Conservation (phyloP, 1,139 yeast species). For the Yamadazyma aaseri region DNA sequence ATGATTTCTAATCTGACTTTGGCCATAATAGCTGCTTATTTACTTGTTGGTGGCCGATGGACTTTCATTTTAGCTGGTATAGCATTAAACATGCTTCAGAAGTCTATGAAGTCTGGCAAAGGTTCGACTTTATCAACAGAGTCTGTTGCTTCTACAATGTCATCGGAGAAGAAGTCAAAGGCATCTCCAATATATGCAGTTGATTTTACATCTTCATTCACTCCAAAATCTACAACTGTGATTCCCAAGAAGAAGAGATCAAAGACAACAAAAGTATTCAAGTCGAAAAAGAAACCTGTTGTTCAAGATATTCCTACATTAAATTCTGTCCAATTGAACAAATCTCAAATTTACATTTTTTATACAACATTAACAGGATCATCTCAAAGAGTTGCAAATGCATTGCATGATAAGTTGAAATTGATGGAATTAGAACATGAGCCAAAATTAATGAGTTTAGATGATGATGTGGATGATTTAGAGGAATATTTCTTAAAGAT, state of each 20-base stretch:
- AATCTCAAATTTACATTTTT: slow-evolving; percentile 59
- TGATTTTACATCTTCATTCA: slow-evolving; percentile 41
- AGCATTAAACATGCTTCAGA: neutral
- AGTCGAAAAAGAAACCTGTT: slow-evolving; percentile 23
- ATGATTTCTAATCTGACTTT: slow-evolving; percentile 13
- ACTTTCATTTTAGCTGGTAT: slow-evolving; percentile 17
- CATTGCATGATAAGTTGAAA: slow-evolving; percentile 36
- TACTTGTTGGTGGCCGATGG: slow-evolving; percentile 29
- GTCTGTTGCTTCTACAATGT: neutral
- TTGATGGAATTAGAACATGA: slow-evolving; percentile 30
- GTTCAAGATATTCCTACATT: slow-evolving; percentile 23
- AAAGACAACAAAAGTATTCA: slow-evolving; percentile 35
- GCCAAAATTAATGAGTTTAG: slow-evolving; percentile 65
- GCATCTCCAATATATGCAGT: slow-evolving; percentile 41
- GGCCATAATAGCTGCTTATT: slow-evolving; percentile 9
- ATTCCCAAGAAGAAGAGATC: slow-evolving; percentile 19
- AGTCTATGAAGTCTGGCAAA: neutral
- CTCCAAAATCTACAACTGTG: slow-evolving; percentile 24
- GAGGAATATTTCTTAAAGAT: slow-evolving; percentile 78
- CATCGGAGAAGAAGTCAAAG: slow-evolving; percentile 2
- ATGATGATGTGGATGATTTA: slow-evolving; percentile 80
- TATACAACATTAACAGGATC: slow-evolving; percentile 87
- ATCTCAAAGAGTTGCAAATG: slow-evolving; percentile 65
- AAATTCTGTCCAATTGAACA: slow-evolving; percentile 35
- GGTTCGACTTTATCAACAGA: neutral